phyloP scores from a whole-genome alignment of 495 filamentous ascomycete species.

The Talaromyces liani region DNA sequence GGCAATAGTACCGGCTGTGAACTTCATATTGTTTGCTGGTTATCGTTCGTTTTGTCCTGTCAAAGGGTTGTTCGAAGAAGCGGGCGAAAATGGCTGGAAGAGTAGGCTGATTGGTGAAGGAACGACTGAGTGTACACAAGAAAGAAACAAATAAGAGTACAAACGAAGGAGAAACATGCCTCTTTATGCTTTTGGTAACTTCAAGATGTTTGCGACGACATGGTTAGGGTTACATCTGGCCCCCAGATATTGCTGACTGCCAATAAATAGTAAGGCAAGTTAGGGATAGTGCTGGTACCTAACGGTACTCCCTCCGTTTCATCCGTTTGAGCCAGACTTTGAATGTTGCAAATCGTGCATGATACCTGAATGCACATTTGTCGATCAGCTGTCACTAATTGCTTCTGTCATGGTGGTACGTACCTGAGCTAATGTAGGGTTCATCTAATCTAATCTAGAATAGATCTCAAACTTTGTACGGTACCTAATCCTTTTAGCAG shows the following conservation, averaged over 20 bases:
- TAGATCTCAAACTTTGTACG: neutral
- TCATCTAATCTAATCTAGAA: neutral
- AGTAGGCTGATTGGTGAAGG: neutral
- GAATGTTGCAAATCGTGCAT: neutral
- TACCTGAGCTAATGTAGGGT: neutral
- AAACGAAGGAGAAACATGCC: neutral
- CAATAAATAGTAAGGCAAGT: neutral
- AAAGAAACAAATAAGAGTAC: neutral
- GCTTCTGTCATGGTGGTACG: neutral
- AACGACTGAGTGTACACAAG: neutral
- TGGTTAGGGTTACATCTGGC: slow-evolving; percentile 2
- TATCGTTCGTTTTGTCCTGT: neutral
- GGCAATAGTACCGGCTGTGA: neutral
- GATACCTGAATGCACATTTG: neutral
- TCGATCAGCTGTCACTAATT: neutral
- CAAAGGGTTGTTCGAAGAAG: neutral
- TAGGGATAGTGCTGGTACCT: neutral
- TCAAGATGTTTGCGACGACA: neutral
- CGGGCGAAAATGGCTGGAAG: neutral
- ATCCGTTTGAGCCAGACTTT: neutral
- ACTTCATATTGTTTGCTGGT: slow-evolving; percentile 1
- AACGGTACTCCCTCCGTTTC: neutral
- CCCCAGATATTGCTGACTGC: slow-evolving; percentile 1
- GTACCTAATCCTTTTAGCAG: neutral
- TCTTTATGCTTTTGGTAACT: neutral